Percentiles rank a stretch among this genome's conserved stretches.
Evolutionary conservation across 139 green algal genomes (phyloP).

Genomic region (Chlamydomonas incerta): DNA sequence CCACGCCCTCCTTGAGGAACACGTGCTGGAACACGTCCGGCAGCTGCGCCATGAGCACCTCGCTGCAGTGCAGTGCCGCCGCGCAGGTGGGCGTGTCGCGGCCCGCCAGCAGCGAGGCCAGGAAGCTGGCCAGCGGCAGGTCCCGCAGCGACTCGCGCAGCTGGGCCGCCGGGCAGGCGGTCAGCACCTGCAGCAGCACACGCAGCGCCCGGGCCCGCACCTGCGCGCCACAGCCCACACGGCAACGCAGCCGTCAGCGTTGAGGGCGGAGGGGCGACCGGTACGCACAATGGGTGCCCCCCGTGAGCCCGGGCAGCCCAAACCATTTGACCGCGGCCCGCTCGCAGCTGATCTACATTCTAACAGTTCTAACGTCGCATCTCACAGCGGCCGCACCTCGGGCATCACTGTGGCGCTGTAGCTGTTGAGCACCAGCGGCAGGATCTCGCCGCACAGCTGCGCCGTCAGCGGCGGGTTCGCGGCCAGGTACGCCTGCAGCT

Average conservation of each 20-base stretch:
- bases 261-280: background rate
- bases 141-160: constrained; percentile 77
- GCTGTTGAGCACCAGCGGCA: constrained; percentile 84
- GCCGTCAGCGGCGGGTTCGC: constrained; percentile 70
- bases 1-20: constrained; percentile 95
- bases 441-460: constrained; percentile 73
- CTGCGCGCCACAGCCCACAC: constrained; percentile 21
- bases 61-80: constrained; percentile 46
- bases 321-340: too few species aligned
- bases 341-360: too few species aligned
- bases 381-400: too few species aligned
- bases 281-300: background rate
- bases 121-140: constrained; percentile 82
- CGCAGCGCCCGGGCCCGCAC: constrained; percentile 81
- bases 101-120: constrained; percentile 82
- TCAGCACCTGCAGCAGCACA: constrained; percentile 80
- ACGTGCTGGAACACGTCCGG: constrained; percentile 74
- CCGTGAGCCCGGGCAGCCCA: too few species aligned
- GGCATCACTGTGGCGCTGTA: constrained; percentile 72
- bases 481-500: constrained; percentile 59
- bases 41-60: constrained; percentile 93
- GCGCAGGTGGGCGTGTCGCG: constrained; percentile 70
- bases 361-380: too few species aligned
- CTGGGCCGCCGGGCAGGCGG: constrained; percentile 57
- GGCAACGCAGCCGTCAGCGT: too few species aligned